phyloP scores from a whole-genome alignment of 164 flowering plant species.

The Taxillus chinensis region DNA sequence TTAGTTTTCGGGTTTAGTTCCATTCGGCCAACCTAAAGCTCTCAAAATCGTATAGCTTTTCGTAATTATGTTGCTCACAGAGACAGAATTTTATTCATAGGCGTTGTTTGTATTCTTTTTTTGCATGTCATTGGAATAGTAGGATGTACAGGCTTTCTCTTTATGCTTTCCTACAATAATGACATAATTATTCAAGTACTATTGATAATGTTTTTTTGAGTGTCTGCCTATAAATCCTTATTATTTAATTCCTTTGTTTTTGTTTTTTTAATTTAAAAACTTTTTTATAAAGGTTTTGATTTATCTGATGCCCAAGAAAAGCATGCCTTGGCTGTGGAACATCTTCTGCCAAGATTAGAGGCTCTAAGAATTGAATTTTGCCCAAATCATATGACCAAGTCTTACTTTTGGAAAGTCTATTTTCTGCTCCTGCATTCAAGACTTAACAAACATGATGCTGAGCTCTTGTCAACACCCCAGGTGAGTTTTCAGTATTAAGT shows the following conservation, averaged over 20 bases:
- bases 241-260: background rate
- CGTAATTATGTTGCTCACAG: no score
- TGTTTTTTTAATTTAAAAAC: background rate
- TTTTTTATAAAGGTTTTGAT: conserved; percentile 56
- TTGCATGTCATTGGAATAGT: no score
- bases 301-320: conserved; percentile 77
- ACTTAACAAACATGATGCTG: conserved; percentile 67
- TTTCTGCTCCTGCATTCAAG: conserved; percentile 91
- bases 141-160: no score
- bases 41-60: no score
- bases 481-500: conserved; percentile 20
- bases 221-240: no score
- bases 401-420: conserved; percentile 93
- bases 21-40: no score
- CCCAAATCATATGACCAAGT: conserved; percentile 77
- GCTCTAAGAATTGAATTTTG: conserved; percentile 94
- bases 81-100: no score
- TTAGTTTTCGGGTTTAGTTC: no score
- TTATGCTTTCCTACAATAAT: no score
- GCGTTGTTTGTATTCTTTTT: no score
- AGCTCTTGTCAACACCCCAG: conserved; percentile 68
- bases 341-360: conserved; percentile 74
- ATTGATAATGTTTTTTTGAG: no score
- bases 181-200: no score
- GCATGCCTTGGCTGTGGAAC: conserved; percentile 76